A percentile compares a stretch with the other conserved stretches of the same genome.
Conservation (phyloP, 306 rosid genomes). For the Rosa rugosa region DNA sequence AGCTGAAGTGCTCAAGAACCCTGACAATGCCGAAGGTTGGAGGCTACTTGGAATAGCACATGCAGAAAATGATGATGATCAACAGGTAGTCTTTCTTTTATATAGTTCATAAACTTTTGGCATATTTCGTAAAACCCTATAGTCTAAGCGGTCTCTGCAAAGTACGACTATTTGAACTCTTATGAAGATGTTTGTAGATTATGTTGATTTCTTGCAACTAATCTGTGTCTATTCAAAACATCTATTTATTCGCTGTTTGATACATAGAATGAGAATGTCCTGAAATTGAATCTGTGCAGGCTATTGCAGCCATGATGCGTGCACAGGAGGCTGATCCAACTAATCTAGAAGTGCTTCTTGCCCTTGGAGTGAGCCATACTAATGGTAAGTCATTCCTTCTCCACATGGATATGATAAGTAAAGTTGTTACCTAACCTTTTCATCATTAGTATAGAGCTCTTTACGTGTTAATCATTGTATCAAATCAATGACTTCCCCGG, state of each 20-base stretch:
- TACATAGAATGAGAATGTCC: slow-evolving; percentile 12
- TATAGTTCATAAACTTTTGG: neutral
- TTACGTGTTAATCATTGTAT: neutral
- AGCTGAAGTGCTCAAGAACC: slow-evolving; percentile 97
- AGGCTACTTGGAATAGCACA: slow-evolving; percentile 97
- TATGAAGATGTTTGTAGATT: neutral
- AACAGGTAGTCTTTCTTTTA: slow-evolving; percentile 57
- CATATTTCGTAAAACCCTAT: neutral
- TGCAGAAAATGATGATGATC: slow-evolving; percentile 99
- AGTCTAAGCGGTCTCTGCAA: neutral
- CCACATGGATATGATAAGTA: neutral
- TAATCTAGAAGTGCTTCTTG: slow-evolving; percentile 97
- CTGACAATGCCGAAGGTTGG: slow-evolving; percentile 97
- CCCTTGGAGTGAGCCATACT: slow-evolving; percentile 99
- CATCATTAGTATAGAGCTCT: neutral
- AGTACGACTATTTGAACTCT: neutral
- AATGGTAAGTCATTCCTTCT: slow-evolving; percentile 67
- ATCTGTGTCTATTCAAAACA: neutral
- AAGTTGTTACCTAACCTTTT: neutral
- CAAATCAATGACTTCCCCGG: neutral
- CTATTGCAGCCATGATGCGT: slow-evolving; percentile 98
- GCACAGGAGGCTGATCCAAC: slow-evolving; percentile 95
- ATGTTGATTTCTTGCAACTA: neutral
- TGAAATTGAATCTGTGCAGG: slow-evolving; percentile 47
- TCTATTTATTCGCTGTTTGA: neutral